Conservation (phyloP, 208 protist genomes). For the Angomonas desouzai region DNA sequence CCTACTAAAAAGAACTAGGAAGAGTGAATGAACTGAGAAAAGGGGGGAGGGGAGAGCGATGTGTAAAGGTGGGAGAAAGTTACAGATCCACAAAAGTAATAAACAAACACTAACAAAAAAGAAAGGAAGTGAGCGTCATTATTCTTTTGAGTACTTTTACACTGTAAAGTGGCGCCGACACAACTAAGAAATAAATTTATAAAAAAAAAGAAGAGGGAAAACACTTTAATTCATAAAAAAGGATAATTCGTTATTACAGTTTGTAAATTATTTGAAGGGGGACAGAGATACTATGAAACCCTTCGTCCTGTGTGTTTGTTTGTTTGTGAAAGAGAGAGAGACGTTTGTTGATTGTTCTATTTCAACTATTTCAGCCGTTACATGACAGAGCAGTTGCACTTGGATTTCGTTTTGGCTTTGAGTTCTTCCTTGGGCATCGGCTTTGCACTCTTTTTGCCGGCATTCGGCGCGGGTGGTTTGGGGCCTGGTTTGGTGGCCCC, state of each 20-base stretch:
- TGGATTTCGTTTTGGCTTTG: conserved; percentile 2
- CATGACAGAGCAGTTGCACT: conserved; percentile 9
- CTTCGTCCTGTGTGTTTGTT: background rate
- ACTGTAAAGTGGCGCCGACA: too few species aligned
- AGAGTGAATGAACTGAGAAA: background rate
- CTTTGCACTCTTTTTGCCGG: background rate
- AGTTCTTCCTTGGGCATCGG: background rate
- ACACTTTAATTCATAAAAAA: conserved; percentile 5
- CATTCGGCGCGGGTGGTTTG: too few species aligned
- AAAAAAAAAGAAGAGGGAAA: background rate
- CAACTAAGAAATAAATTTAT: conserved; percentile 2
- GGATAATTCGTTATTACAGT: background rate
- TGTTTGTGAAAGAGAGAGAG: background rate
- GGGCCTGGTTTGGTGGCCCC: background rate
- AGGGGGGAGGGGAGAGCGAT: background rate
- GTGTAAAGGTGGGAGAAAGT: too few species aligned
- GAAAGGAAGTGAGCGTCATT: background rate
- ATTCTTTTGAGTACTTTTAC: conserved; percentile 7
- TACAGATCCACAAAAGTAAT: too few species aligned
- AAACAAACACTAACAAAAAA: conserved; percentile 2
- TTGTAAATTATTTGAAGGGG: background rate
- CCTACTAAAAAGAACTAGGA: background rate
- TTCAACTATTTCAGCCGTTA: background rate
- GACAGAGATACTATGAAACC: background rate
- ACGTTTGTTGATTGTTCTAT: too few species aligned